Conservation (phyloP, 805 yeast species). For the Suhomyces canberraensis region DNA sequence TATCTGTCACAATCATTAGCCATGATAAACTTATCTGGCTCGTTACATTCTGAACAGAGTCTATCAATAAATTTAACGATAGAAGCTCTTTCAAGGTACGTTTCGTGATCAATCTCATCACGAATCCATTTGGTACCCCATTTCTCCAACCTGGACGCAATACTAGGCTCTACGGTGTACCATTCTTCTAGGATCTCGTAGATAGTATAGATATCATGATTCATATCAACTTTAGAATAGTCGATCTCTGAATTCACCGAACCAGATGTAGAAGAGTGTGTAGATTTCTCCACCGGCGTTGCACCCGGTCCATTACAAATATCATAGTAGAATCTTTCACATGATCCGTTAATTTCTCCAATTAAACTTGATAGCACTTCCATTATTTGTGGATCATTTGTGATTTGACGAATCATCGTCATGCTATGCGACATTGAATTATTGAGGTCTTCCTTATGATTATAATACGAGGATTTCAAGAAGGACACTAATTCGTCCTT, state of each 20-base stretch:
- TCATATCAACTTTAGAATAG: constrained; percentile 6
- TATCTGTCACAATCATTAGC: constrained; percentile 13
- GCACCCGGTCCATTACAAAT: constrained; percentile 1
- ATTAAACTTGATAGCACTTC: constrained; percentile 3
- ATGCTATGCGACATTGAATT: constrained; percentile 2
- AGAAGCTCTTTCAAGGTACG: constrained; percentile 10
- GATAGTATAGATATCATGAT: constrained; percentile 12
- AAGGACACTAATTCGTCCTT: constrained; percentile 1
- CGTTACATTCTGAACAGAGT: constrained; percentile 8
- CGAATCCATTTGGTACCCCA: constrained; percentile 15
- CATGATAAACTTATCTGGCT: constrained; percentile 7
- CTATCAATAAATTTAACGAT: constrained; percentile 10
- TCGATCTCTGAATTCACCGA: background rate
- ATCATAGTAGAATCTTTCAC: constrained; percentile 5
- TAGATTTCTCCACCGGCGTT: background rate
- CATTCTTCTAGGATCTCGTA: constrained; percentile 13
- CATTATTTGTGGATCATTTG: constrained; percentile 1
- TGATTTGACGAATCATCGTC: background rate
- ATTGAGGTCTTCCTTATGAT: constrained; percentile 3
- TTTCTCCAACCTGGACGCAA: constrained; percentile 8
- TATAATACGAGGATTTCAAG: constrained; percentile 1
- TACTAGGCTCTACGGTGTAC: constrained; percentile 10
- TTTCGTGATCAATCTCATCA: constrained; percentile 13
- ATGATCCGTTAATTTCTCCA: constrained; percentile 2
- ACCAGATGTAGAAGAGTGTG: background rate